phyloP scores from a whole-genome alignment of 139 green algal species.

The Asterochloris sp. region DNA sequence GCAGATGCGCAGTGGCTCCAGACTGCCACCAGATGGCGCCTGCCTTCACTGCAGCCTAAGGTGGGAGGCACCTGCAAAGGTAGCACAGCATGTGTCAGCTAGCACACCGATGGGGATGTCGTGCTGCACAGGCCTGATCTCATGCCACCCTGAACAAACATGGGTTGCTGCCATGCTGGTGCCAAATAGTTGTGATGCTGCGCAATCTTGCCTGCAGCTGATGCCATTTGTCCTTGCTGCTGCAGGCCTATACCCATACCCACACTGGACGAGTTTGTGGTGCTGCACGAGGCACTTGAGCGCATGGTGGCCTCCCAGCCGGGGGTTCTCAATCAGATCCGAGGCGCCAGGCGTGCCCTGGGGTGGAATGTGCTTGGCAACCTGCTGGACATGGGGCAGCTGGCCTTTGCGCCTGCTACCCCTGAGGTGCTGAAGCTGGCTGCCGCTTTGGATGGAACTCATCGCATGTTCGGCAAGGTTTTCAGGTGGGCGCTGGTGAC shows the following conservation, averaged over 20 bases:
- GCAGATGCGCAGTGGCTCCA: too few species aligned
- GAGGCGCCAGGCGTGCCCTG: background rate
- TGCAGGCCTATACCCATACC: conserved; percentile 25
- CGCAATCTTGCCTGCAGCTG: background rate
- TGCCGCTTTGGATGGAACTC: background rate
- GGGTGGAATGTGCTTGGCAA: conserved; percentile 26
- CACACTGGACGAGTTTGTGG: conserved; percentile 22
- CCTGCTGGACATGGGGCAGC: conserved; percentile 22
- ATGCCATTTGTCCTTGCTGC: background rate
- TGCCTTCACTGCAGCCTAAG: background rate
- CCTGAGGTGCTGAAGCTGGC: conserved; percentile 13
- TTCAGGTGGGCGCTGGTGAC: background rate
- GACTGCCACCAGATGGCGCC: too few species aligned
- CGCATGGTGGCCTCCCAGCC: background rate
- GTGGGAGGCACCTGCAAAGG: background rate
- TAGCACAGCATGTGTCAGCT: background rate
- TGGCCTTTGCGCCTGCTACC: conserved; percentile 32
- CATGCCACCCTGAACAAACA: background rate
- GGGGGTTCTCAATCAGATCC: background rate
- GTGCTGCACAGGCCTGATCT: background rate
- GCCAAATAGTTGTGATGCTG: background rate
- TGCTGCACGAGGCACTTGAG: conserved; percentile 13
- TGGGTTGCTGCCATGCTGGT: background rate
- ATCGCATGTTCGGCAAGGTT: background rate
- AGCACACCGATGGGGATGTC: too few species aligned